These are phyloP conservation scores for Leishmania aethiopica DNA, from an alignment of 208 protist species.

Conservation along the genomic window DNA sequence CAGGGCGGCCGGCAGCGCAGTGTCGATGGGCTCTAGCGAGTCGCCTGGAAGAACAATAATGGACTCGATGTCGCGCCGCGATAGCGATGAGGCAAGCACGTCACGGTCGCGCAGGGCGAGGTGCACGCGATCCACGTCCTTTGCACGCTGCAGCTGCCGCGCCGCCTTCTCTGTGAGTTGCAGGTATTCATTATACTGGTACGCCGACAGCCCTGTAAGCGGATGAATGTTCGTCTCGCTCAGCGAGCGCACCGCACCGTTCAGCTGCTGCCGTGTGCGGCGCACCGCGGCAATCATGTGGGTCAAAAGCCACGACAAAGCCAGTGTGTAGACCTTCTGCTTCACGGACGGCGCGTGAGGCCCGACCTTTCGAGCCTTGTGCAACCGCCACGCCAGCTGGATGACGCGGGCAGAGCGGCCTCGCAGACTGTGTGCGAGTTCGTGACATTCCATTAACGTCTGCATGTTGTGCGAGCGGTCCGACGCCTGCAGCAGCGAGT, in stretches of 20 bases:
- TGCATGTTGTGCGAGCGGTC: conserved; percentile 58
- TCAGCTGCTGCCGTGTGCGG: conserved; percentile 47
- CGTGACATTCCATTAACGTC: conserved; percentile 50
- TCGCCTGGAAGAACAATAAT: conserved; percentile 42
- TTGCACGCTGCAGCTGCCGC: conserved; percentile 53
- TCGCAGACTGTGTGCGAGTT: conserved; percentile 46
- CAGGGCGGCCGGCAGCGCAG: neutral
- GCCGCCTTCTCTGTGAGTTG: conserved; percentile 39
- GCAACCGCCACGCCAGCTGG: conserved; percentile 57
- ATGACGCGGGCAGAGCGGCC: conserved; percentile 55
- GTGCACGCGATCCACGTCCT: conserved; percentile 64
- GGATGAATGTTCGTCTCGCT: conserved; percentile 41
- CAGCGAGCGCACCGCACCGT: conserved; percentile 37
- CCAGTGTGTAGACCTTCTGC: conserved; percentile 31
- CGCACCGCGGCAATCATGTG: conserved; percentile 45
- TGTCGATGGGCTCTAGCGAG: conserved; percentile 22
- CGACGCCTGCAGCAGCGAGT: conserved; percentile 35
- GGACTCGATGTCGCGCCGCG: conserved; percentile 51
- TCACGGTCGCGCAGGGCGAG: conserved; percentile 46
- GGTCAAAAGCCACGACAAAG: conserved; percentile 42
- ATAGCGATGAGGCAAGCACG: conserved; percentile 49
- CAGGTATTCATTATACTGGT: conserved; percentile 48
- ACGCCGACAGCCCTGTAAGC: conserved; percentile 48
- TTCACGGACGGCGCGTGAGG: conserved; percentile 24
- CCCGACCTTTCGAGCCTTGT: conserved; percentile 30